Conservation (phyloP, 352 stramenopile species). For the Phytophthora aleatoria region DNA sequence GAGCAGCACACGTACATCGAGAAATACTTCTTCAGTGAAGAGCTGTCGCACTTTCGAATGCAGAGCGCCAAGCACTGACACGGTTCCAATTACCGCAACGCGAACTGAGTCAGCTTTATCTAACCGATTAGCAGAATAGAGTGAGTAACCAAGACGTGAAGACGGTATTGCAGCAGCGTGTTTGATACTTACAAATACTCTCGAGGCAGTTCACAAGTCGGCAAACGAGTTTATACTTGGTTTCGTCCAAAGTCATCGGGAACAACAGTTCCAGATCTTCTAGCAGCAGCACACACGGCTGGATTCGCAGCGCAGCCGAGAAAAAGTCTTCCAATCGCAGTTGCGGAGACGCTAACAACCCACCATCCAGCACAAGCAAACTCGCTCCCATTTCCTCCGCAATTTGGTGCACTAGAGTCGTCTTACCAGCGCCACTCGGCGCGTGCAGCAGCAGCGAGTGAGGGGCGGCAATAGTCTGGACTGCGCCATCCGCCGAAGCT, state of each 20-base stretch:
- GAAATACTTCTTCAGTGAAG: conserved; percentile 75
- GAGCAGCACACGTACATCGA: conserved; percentile 52
- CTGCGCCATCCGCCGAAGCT: not conserved
- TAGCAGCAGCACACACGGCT: conserved; percentile 69
- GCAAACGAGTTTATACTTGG: conserved; percentile 74
- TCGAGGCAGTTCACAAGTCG: conserved; percentile 63
- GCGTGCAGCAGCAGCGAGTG: conserved; percentile 68
- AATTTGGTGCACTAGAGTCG: conserved; percentile 61
- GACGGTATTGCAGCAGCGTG: not conserved
- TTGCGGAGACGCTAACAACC: conserved; percentile 57
- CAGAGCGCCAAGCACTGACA: conserved; percentile 55
- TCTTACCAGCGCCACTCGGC: conserved; percentile 75
- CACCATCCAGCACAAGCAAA: conserved; percentile 67
- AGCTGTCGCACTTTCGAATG: conserved; percentile 73
- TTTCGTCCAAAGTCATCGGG: conserved; percentile 65
- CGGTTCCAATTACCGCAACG: conserved; percentile 69
- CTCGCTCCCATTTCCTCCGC: conserved; percentile 54
- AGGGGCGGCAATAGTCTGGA: conserved; percentile 17
- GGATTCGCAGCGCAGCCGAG: conserved; percentile 67
- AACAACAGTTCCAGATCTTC: conserved; percentile 84
- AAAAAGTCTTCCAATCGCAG: conserved; percentile 69
- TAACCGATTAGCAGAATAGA: conserved; percentile 10
- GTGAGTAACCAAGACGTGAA: not conserved
- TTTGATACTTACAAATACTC: conserved; percentile 49
- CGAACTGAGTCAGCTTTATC: conserved; percentile 35